These are phyloP conservation scores for Plasmodium blacklocki DNA, from an alignment of 169 alveolate genomes.

Conservation along the genomic window DNA sequence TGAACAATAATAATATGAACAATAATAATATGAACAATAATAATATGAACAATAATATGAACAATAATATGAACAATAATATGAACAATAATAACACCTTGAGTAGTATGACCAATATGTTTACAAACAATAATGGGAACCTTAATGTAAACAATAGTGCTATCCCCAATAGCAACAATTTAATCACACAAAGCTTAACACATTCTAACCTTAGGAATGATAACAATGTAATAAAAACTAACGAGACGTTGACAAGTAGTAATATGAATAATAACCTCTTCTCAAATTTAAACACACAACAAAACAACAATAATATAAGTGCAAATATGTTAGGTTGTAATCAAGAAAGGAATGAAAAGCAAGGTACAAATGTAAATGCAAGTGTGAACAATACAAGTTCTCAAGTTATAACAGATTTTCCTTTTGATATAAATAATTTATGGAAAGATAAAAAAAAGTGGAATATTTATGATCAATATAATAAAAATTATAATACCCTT, in stretches of 20 bases:
- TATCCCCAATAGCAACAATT: no score
- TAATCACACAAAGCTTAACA: no score
- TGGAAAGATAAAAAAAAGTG: not conserved
- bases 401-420: no score
- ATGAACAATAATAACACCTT: no score
- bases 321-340: not conserved
- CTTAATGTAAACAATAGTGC: no score
- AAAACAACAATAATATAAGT: not conserved
- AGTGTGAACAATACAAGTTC: not conserved
- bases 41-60: no score
- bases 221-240: not conserved
- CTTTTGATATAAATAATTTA: not conserved
- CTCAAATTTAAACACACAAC: not conserved
- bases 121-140: no score
- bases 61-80: no score
- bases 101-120: no score
- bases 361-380: not conserved
- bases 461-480: constrained; percentile 27
- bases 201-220: no score
- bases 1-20: no score
- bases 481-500: not conserved
- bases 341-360: not conserved
- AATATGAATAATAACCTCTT: not conserved
- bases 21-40: no score
- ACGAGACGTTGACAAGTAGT: not conserved